phyloP scores from a whole-genome alignment of 192 early-diverging fungal genomes.

The Ambispora gerdemannii region DNA sequence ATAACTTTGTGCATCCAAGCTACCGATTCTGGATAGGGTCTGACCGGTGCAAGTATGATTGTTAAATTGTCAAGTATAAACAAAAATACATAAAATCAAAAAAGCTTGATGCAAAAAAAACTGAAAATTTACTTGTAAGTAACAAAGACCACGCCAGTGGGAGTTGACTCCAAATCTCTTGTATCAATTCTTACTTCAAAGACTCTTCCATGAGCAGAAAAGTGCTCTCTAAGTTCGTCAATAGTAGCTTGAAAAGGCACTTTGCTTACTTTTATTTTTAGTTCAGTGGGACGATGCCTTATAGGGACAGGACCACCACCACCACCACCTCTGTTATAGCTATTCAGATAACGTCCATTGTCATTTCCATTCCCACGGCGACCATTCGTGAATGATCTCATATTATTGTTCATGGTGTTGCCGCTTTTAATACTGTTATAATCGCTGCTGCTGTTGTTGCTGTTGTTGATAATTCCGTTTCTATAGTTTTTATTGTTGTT shows the following conservation, averaged over 20 bases:
- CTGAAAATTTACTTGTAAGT: constrained; percentile 21
- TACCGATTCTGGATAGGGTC: neutral
- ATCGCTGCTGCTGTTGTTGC: too few relatives aligned
- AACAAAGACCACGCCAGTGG: constrained; percentile 26
- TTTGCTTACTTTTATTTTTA: constrained; percentile 26
- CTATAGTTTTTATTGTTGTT: too few relatives aligned
- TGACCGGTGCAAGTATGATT: neutral
- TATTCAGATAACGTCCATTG: neutral
- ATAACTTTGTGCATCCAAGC: constrained; percentile 3
- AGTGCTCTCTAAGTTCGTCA: constrained; percentile 18
- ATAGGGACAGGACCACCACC: neutral
- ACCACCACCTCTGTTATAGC: neutral
- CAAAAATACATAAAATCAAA: constrained; percentile 6
- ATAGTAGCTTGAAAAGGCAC: constrained; percentile 4
- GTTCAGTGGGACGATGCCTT: neutral
- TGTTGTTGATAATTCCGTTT: too few relatives aligned
- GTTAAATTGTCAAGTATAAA: neutral
- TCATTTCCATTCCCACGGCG: neutral
- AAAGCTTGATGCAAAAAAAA: neutral
- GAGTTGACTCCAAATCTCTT: neutral
- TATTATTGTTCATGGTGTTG: too few relatives aligned
- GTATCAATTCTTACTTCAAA: constrained; percentile 32
- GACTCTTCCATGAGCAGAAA: constrained; percentile 28
- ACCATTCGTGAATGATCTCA: too few relatives aligned
- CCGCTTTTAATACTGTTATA: too few relatives aligned